Conservation (phyloP, 257 asterid genomes). For the Ehretia macrophylla region DNA sequence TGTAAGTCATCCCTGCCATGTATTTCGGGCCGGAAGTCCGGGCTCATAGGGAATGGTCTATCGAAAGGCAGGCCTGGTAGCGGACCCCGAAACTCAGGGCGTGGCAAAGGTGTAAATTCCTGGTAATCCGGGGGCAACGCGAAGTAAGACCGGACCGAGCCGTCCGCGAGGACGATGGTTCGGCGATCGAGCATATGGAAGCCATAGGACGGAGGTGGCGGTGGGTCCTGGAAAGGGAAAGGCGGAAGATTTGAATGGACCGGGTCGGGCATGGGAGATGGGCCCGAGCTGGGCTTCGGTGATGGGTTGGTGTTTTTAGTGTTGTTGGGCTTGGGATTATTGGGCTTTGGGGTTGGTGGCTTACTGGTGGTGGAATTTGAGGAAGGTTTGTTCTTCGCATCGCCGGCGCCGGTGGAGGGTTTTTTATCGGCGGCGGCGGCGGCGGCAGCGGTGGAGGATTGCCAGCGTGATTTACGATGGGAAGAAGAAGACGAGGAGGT, state of each 20-base stretch:
- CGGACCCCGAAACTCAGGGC: conserved; percentile 40
- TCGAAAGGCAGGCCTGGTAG: conserved; percentile 36
- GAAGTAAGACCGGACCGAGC: conserved; percentile 78
- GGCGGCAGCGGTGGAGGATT: conserved; percentile 35
- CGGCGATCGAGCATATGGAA: conserved; percentile 95
- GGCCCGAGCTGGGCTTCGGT: conserved; percentile 4
- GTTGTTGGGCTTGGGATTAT: conserved; percentile 13
- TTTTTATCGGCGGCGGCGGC: conserved; percentile 5
- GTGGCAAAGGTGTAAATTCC: conserved; percentile 42
- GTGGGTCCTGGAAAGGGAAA: conserved; percentile 64
- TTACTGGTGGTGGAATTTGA: conserved; percentile 23
- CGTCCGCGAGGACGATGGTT: conserved; percentile 64
- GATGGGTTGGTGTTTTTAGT: conserved; percentile 8
- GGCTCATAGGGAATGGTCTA: conserved; percentile 52
- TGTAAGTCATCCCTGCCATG: conserved; percentile 29
- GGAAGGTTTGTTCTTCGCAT: conserved; percentile 4
- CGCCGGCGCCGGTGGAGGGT: conserved; percentile 22
- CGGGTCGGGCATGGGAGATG: conserved; percentile 24
- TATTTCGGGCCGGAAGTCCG: conserved; percentile 32
- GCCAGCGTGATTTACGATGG: conserved; percentile 54
- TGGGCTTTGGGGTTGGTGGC: conserved; percentile 36
- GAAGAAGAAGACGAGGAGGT: conserved; percentile 32
- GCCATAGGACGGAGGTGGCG: conserved; percentile 88
- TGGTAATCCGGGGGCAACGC: conserved; percentile 80
- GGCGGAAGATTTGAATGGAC: conserved; percentile 27